Evolutionary conservation across 2,329 filamentous ascomycete species (phyloP), one percentile per base, ranked within the genome.

Genomic region (Fusarium avenaceum): DNA sequence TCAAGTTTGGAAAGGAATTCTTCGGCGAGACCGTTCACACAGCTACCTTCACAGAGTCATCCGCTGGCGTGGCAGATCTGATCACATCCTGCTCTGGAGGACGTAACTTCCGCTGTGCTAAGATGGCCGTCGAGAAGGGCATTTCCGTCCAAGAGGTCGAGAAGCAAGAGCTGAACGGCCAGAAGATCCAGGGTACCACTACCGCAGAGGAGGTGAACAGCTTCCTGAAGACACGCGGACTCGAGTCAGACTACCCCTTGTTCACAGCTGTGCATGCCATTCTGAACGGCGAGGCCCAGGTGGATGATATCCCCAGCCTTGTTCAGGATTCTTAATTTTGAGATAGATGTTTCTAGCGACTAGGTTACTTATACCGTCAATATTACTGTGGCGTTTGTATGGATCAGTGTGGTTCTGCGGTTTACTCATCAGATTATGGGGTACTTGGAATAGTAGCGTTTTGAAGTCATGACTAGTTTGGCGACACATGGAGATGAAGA

Each of bases 11-110:
- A 69, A 93, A 94, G 79, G 89, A 91, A 73, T 99, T 98, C 84
- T 99, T 98, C 78, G 88, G 89, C 19, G 87, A 94, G 74, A 92
- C 92, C 1, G 90, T 96, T 26, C 87, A 91, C 69, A 88, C 91
- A 11, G 88, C 87, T 58, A 99, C 96, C 0, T 98, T 99, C 78
- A 98, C 95, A n/a, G 94, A 97, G 77, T 93, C 97, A 78, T 96
- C 92, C 72, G 94, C 93, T 24, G 96, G 96, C 71, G 94, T 98
- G 39, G 96, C 96, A 28, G 96, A 99, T 80, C 83, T 99, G 70
- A 97, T 99, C 76, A 98, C 96, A 2, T 96, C 91, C 57, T 98
- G 94, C 81, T 92, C 90, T 52, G 93, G 94, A 65, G 96, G 96
- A 14, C 88, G 96, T 64, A 99, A 99, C 82, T 97, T 96, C 84